Base-by-base conservation (phyloP, 2,329 filamentous ascomycete genomes). In the Aspergillus costaricaensis region DNA sequence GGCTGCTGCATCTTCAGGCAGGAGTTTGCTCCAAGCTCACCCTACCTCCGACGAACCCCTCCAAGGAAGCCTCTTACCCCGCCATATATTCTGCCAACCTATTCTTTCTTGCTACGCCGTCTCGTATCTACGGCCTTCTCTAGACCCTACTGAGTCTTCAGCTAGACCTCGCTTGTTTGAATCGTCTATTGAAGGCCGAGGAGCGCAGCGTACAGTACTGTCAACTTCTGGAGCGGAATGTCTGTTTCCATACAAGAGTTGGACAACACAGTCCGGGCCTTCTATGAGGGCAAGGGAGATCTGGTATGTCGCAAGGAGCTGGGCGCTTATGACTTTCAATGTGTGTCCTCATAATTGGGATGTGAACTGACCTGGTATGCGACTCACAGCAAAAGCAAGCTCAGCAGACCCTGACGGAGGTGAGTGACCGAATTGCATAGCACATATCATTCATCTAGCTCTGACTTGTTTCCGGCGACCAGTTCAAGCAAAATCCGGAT, bases 401-500 rank as follows among this genome's bases (percentile, higher is more conserved):
- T 74, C 92, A 97, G 79, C 89, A 91, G 74, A 89, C 91, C 62
- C 82, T 98, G 75, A 97, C 96, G 80, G 92, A 96, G 86, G 91
- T 94, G 85, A 76, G 86, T 62, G 62, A 54, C 36, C 48, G 25
- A 15, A 25, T 47, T 32, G 12, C 36, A 32, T 23, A 6, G 38
- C n/a, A 44, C 48, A n/a, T 41, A 14, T 10, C 27, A n/a, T 30
- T 27, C 48, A 21, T 17, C 53, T 17, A 38, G 8, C 25, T 47
- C 55, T 55, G 36, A 66, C 68, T 65, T 44, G 21, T 50, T 60
- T 67, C 52, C 47, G 65, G 61, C 55, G 25, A 63, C 9, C 73
- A 98, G 91, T 99, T 99, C 85, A 98, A 98, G 80, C 95, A 98
- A 82, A 96, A 98, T 74, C 93, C 94, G 60, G 95, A 99, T 82